These are phyloP conservation scores for Claviceps maximensis DNA, from an alignment of 2,329 filamentous ascomycete species.

Conservation along the genomic window DNA sequence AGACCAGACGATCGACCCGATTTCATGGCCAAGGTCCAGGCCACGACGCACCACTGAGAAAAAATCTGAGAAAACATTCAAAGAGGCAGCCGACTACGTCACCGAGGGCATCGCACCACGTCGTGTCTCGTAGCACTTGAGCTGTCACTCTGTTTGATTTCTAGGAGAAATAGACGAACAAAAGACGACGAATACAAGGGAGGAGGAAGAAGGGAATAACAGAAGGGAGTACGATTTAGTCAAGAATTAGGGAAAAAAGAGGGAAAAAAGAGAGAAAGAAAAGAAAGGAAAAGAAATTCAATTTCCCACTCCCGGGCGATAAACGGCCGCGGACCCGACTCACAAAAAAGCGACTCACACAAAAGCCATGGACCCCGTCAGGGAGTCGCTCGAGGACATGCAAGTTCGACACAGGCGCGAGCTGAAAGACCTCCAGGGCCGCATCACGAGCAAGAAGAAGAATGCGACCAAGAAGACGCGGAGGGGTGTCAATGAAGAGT, in stretches of 20 bases:
- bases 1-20: background rate
- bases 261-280: too few relatives aligned
- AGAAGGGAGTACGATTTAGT: too few relatives aligned
- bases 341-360: background rate
- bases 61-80: too few relatives aligned
- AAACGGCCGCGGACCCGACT: background rate
- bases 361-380: background rate
- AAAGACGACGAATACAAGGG: background rate
- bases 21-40: too few relatives aligned
- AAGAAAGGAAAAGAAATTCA: too few relatives aligned
- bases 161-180: too few relatives aligned
- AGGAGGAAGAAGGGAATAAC: background rate
- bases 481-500: slow-evolving; percentile 64
- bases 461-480: slow-evolving; percentile 78
- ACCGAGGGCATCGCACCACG: too few relatives aligned
- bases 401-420: slow-evolving; percentile 77
- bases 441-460: slow-evolving; percentile 93
- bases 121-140: too few relatives aligned
- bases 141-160: too few relatives aligned
- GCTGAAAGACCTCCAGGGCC: slow-evolving; percentile 69
- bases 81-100: too few relatives aligned
- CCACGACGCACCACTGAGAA: too few relatives aligned
- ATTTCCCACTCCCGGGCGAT: background rate
- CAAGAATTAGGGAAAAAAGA: too few relatives aligned
- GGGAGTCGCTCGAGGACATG: slow-evolving; percentile 58